A percentile compares a stretch with the other conserved stretches of the same genome.
Evolutionary conservation across 768 basidiomycete species (phyloP).

Genomic region (Kwoniella sp.): DNA sequence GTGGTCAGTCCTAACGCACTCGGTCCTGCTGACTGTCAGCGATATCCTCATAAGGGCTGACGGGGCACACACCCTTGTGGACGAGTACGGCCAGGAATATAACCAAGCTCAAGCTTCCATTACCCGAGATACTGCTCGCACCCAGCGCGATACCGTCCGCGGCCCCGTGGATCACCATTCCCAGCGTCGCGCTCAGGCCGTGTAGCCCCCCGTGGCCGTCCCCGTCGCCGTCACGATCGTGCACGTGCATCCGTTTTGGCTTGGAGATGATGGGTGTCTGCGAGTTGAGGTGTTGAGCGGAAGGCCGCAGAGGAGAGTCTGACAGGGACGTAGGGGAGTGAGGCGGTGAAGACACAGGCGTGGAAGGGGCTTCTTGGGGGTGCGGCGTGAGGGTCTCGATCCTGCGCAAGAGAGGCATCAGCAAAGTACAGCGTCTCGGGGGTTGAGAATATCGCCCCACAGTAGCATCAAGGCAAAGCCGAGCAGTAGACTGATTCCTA

Average conservation of each 20-base stretch:
- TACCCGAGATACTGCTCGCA: constrained; percentile 53
- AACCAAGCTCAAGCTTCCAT: constrained; percentile 63
- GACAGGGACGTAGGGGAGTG: constrained; percentile 12
- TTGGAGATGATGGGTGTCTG: constrained; percentile 36
- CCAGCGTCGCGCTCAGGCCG: constrained; percentile 69
- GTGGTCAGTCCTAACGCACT: constrained; percentile 85
- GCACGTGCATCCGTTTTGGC: constrained; percentile 25
- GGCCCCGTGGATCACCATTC: constrained; percentile 78
- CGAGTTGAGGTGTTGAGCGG: constrained; percentile 27
- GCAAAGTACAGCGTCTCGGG: neutral
- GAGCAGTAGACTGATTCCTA: constrained; percentile 45
- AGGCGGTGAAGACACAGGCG: constrained; percentile 21
- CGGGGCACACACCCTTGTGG: constrained; percentile 66
- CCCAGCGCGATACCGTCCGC: constrained; percentile 92
- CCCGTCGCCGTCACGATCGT: constrained; percentile 23
- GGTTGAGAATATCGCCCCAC: constrained; percentile 47
- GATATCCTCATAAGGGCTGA: neutral
- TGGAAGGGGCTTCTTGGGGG: constrained; percentile 24
- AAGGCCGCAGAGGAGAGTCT: constrained; percentile 16
- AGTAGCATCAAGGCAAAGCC: constrained; percentile 51
- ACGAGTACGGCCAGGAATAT: constrained; percentile 87
- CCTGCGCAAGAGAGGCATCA: constrained; percentile 5
- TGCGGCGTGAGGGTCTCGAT: constrained; percentile 46
- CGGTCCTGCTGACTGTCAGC: constrained; percentile 59
- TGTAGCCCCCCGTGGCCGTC: constrained; percentile 48